phyloP scores from a whole-genome alignment of 345 rosid genomes.

The Acer negundo region DNA sequence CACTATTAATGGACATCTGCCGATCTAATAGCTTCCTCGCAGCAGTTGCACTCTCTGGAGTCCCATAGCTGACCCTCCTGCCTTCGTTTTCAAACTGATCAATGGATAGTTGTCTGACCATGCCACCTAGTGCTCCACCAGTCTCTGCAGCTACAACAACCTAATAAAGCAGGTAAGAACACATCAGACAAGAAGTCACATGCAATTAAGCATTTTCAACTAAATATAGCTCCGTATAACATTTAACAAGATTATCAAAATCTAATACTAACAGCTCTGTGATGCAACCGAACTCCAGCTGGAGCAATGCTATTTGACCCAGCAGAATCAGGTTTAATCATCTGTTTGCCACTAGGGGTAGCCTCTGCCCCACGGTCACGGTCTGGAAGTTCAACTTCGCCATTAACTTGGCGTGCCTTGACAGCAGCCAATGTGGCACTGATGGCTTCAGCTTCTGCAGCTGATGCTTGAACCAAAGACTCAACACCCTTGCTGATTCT shows the following conservation, averaged over 20 bases:
- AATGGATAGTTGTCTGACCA: slow-evolving; percentile 94
- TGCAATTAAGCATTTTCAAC: slow-evolving; percentile 17
- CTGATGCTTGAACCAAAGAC: slow-evolving; percentile 95
- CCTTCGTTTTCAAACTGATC: slow-evolving; percentile 99
- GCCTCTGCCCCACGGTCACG: slow-evolving; percentile 92
- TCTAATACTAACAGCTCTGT: slow-evolving; percentile 80
- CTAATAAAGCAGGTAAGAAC: slow-evolving; percentile 39
- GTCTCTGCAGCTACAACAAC: slow-evolving; percentile 98
- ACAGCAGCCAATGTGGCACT: slow-evolving; percentile 97
- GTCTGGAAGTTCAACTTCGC: slow-evolving; percentile 85
- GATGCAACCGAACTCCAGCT: slow-evolving; percentile 91
- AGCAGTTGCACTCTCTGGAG: slow-evolving; percentile 91
- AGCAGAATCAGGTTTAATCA: slow-evolving; percentile 75
- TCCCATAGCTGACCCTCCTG: slow-evolving; percentile 93
- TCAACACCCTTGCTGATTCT: slow-evolving; percentile 91
- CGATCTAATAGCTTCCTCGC: slow-evolving; percentile 96
- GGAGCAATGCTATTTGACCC: slow-evolving; percentile 58
- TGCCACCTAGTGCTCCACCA: slow-evolving; percentile 96
- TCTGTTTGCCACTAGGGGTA: slow-evolving; percentile 88
- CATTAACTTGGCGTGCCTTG: slow-evolving; percentile 92
- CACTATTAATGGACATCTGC: slow-evolving; percentile 92
- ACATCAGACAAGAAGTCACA: slow-evolving; percentile 10
- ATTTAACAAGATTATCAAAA: slow-evolving; percentile 7
- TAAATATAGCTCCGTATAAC: slow-evolving; percentile 1
- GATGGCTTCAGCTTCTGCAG: slow-evolving; percentile 99